Evolutionary conservation across 345 rosid genomes (phyloP).

Genomic region (Corymbia maculata): DNA sequence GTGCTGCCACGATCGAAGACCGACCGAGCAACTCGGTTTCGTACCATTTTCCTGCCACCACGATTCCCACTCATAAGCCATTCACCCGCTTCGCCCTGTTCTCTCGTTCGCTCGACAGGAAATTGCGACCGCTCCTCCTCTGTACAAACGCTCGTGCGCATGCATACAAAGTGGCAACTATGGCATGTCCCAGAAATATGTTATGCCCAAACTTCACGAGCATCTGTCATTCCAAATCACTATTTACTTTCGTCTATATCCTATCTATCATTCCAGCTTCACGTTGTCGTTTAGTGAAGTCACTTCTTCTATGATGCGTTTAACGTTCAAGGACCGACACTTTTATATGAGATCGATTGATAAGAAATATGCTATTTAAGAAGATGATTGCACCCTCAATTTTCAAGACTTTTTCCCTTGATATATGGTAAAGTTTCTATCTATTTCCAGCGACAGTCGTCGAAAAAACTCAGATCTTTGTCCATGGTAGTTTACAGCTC

Average conservation of each 20-base stretch:
- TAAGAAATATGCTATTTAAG: neutral
- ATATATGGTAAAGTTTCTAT: neutral
- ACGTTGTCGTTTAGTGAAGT: neutral
- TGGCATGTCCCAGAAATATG: neutral
- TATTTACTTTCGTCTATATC: neutral
- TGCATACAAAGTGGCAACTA: neutral
- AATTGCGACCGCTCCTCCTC: neutral
- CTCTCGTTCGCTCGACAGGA: neutral
- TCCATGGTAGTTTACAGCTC: neutral
- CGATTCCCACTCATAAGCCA: neutral
- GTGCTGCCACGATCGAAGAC: neutral
- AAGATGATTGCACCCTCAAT: neutral
- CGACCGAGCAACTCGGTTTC: neutral
- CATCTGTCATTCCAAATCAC: neutral
- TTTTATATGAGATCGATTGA: neutral
- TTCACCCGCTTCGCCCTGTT: neutral
- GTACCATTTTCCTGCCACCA: neutral
- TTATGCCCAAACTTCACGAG: neutral
- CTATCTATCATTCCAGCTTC: neutral
- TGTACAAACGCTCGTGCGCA: neutral
- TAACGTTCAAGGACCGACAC: neutral
- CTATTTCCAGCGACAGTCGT: neutral
- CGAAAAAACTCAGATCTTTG: neutral
- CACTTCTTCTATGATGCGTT: neutral
- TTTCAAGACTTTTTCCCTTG: neutral